These are phyloP conservation scores for Leccinum uliginosum DNA, from an alignment of 768 basidiomycete species.

Conservation along the genomic window DNA sequence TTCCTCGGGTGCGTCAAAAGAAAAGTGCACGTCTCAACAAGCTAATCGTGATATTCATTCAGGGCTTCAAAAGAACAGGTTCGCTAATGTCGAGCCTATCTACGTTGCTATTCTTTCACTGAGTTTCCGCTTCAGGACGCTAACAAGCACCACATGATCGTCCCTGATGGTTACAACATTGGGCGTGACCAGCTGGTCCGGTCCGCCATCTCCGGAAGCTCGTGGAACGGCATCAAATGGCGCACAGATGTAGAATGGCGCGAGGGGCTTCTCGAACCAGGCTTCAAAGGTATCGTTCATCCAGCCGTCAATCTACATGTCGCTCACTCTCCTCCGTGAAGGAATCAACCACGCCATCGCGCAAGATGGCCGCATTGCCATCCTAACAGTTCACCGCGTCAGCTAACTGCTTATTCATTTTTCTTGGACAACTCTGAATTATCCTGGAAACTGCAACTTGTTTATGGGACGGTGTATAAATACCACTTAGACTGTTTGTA, in stretches of 20 bases:
- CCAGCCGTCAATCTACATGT: neutral
- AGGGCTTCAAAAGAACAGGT: constrained; percentile 76
- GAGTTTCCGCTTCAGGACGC: constrained; percentile 39
- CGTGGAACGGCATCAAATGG: constrained; percentile 69
- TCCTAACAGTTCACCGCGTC: constrained; percentile 61
- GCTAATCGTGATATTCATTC: constrained; percentile 21
- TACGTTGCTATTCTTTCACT: neutral
- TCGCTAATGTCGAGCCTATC: neutral
- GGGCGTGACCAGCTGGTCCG: constrained; percentile 78
- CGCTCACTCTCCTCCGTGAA: constrained; percentile 24
- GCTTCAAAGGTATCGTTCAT: constrained; percentile 52
- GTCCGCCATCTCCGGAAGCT: constrained; percentile 54
- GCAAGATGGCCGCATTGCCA: constrained; percentile 78
- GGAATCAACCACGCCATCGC: constrained; percentile 79
- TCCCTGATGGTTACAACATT: constrained; percentile 74
- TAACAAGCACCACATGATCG: constrained; percentile 65
- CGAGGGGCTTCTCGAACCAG: constrained; percentile 62
- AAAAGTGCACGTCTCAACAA: neutral
- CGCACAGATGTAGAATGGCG: constrained; percentile 74
- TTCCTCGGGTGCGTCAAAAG: constrained; percentile 62
- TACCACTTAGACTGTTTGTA: constrained; percentile 9
- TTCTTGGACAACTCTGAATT: neutral
- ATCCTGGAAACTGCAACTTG: neutral
- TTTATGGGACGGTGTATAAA: constrained; percentile 6
- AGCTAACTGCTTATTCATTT: constrained; percentile 14